Percentiles rank a stretch among this genome's conserved stretches.
These are phyloP conservation scores for Mycena maculata DNA, from an alignment of 768 basidiomycete genomes.

Conservation along the genomic window DNA sequence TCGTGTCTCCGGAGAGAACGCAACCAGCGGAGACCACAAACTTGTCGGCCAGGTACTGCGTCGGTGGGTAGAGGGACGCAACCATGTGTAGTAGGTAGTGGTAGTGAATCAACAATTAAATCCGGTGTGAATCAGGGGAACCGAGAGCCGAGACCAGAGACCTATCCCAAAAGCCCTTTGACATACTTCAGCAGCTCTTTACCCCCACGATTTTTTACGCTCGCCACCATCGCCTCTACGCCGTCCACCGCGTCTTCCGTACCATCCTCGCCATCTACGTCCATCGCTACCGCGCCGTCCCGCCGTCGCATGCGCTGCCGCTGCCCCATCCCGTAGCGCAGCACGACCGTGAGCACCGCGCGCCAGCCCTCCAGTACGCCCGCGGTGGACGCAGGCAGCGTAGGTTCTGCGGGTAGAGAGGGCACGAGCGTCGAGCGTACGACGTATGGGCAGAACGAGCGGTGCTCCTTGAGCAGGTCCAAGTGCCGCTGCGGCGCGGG, in stretches of 20 bases:
- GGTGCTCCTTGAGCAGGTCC: constrained; percentile 84
- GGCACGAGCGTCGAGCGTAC: constrained; percentile 76
- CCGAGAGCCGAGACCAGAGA: too few relatives aligned
- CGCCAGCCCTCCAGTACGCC: constrained; percentile 79
- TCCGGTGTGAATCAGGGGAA: too few relatives aligned
- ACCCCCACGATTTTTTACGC: constrained; percentile 80
- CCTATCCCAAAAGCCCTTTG: constrained; percentile 48
- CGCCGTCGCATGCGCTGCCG: constrained; percentile 52
- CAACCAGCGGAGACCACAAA: constrained; percentile 58
- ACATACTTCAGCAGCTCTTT: constrained; percentile 80
- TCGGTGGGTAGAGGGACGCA: background rate
- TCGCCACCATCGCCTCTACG: constrained; percentile 81
- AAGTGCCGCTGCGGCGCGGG: constrained; percentile 61
- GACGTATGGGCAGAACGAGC: constrained; percentile 89
- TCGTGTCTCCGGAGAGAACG: constrained; percentile 49
- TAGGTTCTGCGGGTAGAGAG: constrained; percentile 56
- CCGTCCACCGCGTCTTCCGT: constrained; percentile 44
- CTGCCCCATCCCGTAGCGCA: constrained; percentile 74
- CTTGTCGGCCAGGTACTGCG: constrained; percentile 31
- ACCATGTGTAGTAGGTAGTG: constrained; percentile 15
- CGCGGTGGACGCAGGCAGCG: constrained; percentile 23
- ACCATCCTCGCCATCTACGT: constrained; percentile 50
- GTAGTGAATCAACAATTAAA: constrained; percentile 13
- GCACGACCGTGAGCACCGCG: constrained; percentile 75
- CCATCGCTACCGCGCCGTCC: constrained; percentile 41